phyloP scores from a whole-genome alignment of 2,329 filamentous ascomycete species.

The Pyricularia pennisetigena region DNA sequence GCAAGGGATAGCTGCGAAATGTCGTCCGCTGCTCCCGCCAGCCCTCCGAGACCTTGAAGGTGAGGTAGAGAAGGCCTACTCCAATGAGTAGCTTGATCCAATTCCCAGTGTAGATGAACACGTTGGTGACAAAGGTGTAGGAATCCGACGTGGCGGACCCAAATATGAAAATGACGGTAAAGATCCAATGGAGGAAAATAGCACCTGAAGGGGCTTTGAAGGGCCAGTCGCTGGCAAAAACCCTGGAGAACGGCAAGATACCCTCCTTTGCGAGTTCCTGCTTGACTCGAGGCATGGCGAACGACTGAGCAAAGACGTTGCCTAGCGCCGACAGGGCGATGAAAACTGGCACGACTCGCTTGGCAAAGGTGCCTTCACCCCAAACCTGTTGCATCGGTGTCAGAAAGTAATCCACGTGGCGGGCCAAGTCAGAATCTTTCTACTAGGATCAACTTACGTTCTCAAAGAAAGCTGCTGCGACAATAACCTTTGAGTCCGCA shows the following conservation, averaged over 20 bases:
- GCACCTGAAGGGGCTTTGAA: constrained; percentile 22
- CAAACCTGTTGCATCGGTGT: constrained; percentile 15
- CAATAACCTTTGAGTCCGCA: constrained; percentile 13
- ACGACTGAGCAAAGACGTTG: constrained; percentile 21
- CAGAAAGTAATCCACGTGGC: not conserved
- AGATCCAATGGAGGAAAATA: constrained; percentile 24
- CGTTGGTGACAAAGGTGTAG: constrained; percentile 21
- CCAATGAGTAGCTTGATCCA: constrained; percentile 21
- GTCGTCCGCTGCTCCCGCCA: constrained; percentile 19
- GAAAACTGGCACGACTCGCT: constrained; percentile 19
- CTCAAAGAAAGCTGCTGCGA: constrained; percentile 23
- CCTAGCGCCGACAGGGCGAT: constrained; percentile 21
- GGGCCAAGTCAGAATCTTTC: not conserved
- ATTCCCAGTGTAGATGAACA: constrained; percentile 22
- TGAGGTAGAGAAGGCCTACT: constrained; percentile 18
- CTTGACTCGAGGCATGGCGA: constrained; percentile 22
- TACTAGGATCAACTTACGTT: constrained; percentile 9
- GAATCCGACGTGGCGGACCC: constrained; percentile 16
- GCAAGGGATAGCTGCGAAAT: constrained; percentile 16
- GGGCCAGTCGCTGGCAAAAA: constrained; percentile 24
- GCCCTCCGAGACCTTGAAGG: constrained; percentile 15
- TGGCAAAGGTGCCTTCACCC: constrained; percentile 17
- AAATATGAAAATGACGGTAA: constrained; percentile 20
- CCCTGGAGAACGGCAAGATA: constrained; percentile 22
- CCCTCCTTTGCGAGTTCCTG: constrained; percentile 26